Base-by-base conservation (phyloP, 495 filamentous ascomycete species). In the Cenococcum geophilum region DNA sequence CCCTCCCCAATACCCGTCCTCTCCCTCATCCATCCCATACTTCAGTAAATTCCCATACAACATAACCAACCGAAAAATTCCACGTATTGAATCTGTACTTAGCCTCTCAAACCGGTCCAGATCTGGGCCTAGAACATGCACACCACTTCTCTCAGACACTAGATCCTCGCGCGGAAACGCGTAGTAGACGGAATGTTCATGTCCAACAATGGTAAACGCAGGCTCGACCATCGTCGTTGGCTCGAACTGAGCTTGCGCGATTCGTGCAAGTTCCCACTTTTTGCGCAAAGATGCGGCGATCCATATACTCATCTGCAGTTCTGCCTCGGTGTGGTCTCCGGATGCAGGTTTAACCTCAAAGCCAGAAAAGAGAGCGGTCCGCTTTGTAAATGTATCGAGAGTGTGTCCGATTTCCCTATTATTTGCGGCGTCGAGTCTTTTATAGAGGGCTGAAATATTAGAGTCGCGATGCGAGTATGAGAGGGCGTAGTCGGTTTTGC, bases 11-110 rank as follows among this genome's bases (percentile, higher is more conserved):
- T 58, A 62, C 34, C 63, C 63, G 23, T 66, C 48, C 53, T 53
- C 54, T 12, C 55, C 55, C 45, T 66, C 55, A 43, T 66, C 63
- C 37, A 66, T 61, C 35, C 63, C 58, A 59, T 65, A 61, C 52
- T 43, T 52, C n/a, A 65, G 27, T 22, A 65, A 53, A 42, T 65
- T 65, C 43, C 57, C 52, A 60, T 65, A 65, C 8, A 65, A 49
- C 36, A 34, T 60, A 20, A 61, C 10, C 52, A 60, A 59, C 57
- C 34, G 62, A 57, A 65, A 65, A 60, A 61, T 53, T 51, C 57
- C 62, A 43, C 57, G 62, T 43, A 65, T 53, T 16, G 57, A 65
- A 40, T 65, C 62, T 57, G 57, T 65, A 22, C 56, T 57, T 18
- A 65, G 54, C 53, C 51, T 60, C 58, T 58, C 18, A 53, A 65